phyloP scores from a whole-genome alignment of 1,284 basidiomycete species.

The Microbotryomycetes sp. region DNA sequence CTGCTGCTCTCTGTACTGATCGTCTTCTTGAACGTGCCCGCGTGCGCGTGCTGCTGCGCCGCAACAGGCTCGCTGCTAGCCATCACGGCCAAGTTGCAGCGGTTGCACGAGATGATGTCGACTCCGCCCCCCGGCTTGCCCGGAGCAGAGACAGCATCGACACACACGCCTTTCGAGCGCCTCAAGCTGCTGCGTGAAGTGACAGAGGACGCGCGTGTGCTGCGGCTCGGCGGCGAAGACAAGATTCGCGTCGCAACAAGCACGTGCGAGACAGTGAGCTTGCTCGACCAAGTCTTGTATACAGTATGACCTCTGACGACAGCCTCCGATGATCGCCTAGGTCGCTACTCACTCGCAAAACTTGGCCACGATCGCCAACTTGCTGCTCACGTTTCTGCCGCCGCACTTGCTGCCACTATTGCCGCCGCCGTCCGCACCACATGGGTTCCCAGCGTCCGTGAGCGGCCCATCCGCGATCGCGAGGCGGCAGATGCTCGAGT shows the following conservation, averaged over 20 bases:
- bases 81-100: constrained; percentile 68
- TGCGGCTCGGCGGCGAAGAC: constrained; percentile 95
- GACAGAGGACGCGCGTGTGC: constrained; percentile 81
- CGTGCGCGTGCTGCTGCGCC: neutral
- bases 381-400: constrained; percentile 33
- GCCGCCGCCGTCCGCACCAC: constrained; percentile 32
- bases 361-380: constrained; percentile 32
- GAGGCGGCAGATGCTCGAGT: constrained; percentile 23
- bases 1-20: neutral
- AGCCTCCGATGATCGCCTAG: constrained; percentile 1
- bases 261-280: constrained; percentile 68
- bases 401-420: constrained; percentile 26
- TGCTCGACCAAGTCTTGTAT: neutral
- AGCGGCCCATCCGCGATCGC: constrained; percentile 15
- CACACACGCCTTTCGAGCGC: constrained; percentile 63
- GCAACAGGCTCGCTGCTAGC: constrained; percentile 54
- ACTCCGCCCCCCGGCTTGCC: constrained; percentile 2
- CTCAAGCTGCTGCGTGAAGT: constrained; percentile 84
- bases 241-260: constrained; percentile 95
- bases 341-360: constrained; percentile 33
- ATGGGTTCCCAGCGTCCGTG: constrained; percentile 30
- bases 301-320: neutral
- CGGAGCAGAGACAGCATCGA: constrained; percentile 48
- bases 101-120: constrained; percentile 61
- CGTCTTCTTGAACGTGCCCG: neutral